Percentiles rank a stretch among this genome's conserved stretches.
These are phyloP conservation scores for Fusarium sp. DNA, from an alignment of 2,329 filamentous ascomycete species.

Conservation along the genomic window DNA sequence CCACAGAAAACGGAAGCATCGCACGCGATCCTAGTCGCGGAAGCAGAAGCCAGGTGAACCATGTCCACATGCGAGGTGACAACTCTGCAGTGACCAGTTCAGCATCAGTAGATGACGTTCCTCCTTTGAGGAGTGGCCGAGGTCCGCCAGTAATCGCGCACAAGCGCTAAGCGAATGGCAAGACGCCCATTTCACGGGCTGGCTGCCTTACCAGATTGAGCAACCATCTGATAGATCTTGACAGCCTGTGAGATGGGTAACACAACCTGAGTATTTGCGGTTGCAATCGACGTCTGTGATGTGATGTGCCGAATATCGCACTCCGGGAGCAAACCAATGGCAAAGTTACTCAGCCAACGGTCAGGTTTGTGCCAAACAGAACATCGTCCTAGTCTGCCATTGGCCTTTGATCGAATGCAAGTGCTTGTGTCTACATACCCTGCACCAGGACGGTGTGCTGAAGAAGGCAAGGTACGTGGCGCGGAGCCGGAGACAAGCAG, in stretches of 20 bases:
- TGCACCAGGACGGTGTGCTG: conserved; percentile 14
- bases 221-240: conserved; percentile 24
- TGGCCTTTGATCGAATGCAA: neutral
- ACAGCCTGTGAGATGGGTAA: neutral
- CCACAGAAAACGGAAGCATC: neutral
- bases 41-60: conserved; percentile 1
- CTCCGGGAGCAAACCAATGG: neutral
- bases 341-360: neutral
- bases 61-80: conserved; percentile 2
- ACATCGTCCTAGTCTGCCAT: neutral
- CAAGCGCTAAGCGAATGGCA: conserved; percentile 21
- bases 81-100: neutral
- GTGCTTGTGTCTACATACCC: conserved; percentile 1
- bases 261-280: neutral
- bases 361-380: neutral
- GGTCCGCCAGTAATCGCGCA: conserved; percentile 6
- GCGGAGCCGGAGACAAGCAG: conserved; percentile 14
- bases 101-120: conserved; percentile 1
- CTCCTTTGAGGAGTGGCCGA: neutral
- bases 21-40: neutral
- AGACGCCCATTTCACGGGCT: conserved; percentile 8
- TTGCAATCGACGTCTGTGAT: neutral
- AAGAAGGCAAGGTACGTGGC: conserved; percentile 5
- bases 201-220: conserved; percentile 18
- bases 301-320: neutral